Base-by-base conservation (phyloP, 192 early-diverging fungal genomes). In the Rhizoclosmatium sp. region DNA sequence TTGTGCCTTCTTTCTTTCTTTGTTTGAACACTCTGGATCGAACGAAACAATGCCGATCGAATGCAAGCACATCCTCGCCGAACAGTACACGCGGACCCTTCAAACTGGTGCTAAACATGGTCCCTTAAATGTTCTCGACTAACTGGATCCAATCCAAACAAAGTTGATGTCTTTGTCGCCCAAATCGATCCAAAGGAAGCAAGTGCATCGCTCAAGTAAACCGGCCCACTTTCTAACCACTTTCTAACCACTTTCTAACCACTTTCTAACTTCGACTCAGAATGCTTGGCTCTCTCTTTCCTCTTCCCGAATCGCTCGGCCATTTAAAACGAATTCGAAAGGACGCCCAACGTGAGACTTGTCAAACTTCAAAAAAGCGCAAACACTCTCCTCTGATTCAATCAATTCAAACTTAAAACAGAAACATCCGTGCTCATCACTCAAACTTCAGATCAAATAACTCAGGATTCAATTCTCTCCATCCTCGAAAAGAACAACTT, bases 281-380 rank as follows among this genome's bases (percentile, higher is more conserved):
- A 51, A 40, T 76, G 19, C 64, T 76, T 9, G 21, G 44, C 58
- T 47, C 47, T 14, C 10, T 56, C 4, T 76, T 66, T 42, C 75
- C 75, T 23, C 45, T 76, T 44, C 62, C 75, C 12, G 75, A 21
- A 40, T 76, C 60, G 4, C 46, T 76, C 19, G 23, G 14, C 9
- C 75, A 76, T 67, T 48, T 76, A 12, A 76, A 76, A 56, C 61
- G 75, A 1, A 76, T 76, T 47, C 19, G 45, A 31, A 65, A 67
- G n/a, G 44, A 14, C 21, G 39, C 19, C 46, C 39, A 56, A 51
- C 10, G 23, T 21, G n/a, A 62, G 12, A 23, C 12, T 59, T 1
- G 39, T n/a, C 31, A 31, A 31, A 40, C 9, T n/a, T 59, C 49
- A 42, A 14, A 14, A 14, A 31, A 31, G 31, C 31, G 31, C 31